A percentile compares a stretch with the other conserved stretches of the same genome.
phyloP scores from a whole-genome alignment of 75 land plant genomes.

The Cunninghamia lanceolata region DNA sequence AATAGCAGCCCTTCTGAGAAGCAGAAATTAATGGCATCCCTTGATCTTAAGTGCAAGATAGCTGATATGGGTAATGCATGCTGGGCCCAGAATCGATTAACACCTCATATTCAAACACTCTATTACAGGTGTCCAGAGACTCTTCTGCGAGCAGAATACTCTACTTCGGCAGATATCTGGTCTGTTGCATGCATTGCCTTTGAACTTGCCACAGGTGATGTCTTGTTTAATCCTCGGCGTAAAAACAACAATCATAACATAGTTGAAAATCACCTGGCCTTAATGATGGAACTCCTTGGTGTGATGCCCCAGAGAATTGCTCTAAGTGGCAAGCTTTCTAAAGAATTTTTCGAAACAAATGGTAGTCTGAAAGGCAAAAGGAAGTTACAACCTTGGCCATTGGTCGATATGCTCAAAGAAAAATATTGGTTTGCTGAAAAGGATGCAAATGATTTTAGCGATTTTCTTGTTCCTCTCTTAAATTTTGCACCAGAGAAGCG shows the following conservation, averaged over 20 bases:
- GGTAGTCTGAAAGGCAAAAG: slow-evolving; percentile 75
- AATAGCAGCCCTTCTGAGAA: neutral
- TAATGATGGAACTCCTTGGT: slow-evolving; percentile 87
- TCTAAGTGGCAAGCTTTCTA: slow-evolving; percentile 62
- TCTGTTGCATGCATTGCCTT: slow-evolving; percentile 95
- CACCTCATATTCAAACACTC: slow-evolving; percentile 84
- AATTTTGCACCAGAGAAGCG: slow-evolving; percentile 79
- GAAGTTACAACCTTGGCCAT: slow-evolving; percentile 57
- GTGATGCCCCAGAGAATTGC: slow-evolving; percentile 78
- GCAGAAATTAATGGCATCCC: neutral
- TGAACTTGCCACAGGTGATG: slow-evolving; percentile 95
- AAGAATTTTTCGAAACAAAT: slow-evolving; percentile 63
- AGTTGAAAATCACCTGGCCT: slow-evolving; percentile 67
- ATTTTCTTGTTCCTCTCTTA: slow-evolving; percentile 69
- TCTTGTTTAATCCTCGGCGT: slow-evolving; percentile 89
- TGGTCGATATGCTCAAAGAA: slow-evolving; percentile 57
- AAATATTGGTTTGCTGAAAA: slow-evolving; percentile 59
- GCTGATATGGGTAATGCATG: slow-evolving; percentile 94
- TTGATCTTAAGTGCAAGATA: slow-evolving; percentile 73
- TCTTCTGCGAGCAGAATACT: slow-evolving; percentile 74
- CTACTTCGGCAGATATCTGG: slow-evolving; percentile 91
- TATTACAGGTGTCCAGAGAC: slow-evolving; percentile 94
- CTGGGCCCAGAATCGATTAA: slow-evolving; percentile 79
- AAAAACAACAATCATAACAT: slow-evolving; percentile 45
- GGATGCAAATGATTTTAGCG: slow-evolving; percentile 72